Evolutionary conservation across 495 filamentous ascomycete genomes (phyloP), one percentile per base, ranked within the genome.

Genomic region (Filosporella fistucella): DNA sequence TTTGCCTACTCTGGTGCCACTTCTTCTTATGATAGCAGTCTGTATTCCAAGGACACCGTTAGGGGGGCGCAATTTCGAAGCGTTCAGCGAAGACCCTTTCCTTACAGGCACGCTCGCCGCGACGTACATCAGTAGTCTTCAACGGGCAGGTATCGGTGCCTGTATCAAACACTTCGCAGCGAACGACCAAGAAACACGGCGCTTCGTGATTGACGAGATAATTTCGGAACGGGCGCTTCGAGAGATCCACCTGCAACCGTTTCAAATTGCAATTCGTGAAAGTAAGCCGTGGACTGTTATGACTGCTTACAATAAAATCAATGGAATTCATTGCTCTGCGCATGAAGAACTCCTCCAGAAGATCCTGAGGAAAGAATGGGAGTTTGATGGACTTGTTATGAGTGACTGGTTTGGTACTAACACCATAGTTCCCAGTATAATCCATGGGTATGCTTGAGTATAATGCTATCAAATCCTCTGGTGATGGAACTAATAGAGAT

Each of bases 291-390:
- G 70, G 42, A 74, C 72, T 25, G 57, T 80, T 20, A 83, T 84
- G 80, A 78, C 71, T 5, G 65, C 77, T 2, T 89, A 88, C 54
- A 88, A 88, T 53, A 77, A 80, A 45, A 67, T 89, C 39, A 82
- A 81, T 45, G 62, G 68, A 24, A 62, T 87, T 13, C 61, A 89
- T 22, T 72, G 75, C 17, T 69, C 75, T 18, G 78, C 11, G 35
- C 20, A 13, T 13, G 6, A 20, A 4, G 4, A n/a, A 6, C 17
- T 38, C 4, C 35, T 38, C n/a, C 8, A 30, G n/a, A n/a, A 30
- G 8, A 75, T 88, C n/a, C 60, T 89, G 36, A 71, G 85, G 34
- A 71, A 73, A 30, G 82, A 88, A 63, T 87, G 81, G 82, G 74
- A 67, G 1, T 89, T 70, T 68, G 70, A 84, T 35, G 85, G 77